Base-by-base conservation (phyloP, 140 eudicot genomes). In the Anethum foeniculum region DNA sequence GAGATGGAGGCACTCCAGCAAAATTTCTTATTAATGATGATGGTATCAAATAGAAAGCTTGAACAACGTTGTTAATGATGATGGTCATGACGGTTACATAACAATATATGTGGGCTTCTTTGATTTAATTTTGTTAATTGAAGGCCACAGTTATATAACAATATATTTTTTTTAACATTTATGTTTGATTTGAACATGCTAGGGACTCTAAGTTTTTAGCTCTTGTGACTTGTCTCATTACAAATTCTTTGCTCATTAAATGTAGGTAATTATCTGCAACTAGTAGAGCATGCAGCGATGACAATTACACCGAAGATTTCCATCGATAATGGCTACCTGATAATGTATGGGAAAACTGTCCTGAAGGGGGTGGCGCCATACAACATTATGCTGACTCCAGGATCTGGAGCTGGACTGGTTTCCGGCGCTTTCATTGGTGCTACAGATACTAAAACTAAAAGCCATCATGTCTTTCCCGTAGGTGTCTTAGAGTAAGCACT, bases 11-110 rank as follows among this genome's bases (percentile, higher is more conserved):
- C 25, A 82, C 96, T 18, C 96, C 93, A n/a, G 93, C 97, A 38
- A 87, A 92, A 34, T 92, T 92, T 86, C 87, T 92, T 82, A 92
- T 92, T 84, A 96, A 92, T 74, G 97, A 92, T 82, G 97, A 96
- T 39, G 97, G 97, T 96, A 92, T 83, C 96, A 92, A 78, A 92
- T 92, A 85, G 93, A 93, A 23, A 84, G 72, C 47, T 87, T 64
- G 56, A 85, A 86, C 76, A 84, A 89, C 78, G 96, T 87, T 76
- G 9, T 82, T 9, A 84, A 87, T 51, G 74, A 85, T 82, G 93
- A 87, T 80, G 98, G 90, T 18, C 97, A 93, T 84, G 96, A 93
- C 82, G 98, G 98, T n/a, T n/a, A n/a, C n/a, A n/a, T n/a, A n/a
- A n/a, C n/a, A n/a, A n/a, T 34, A 34, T 34, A 34, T 34, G 38